Base-by-base conservation (phyloP, 768 basidiomycete genomes). In the Pholiota conissans region DNA sequence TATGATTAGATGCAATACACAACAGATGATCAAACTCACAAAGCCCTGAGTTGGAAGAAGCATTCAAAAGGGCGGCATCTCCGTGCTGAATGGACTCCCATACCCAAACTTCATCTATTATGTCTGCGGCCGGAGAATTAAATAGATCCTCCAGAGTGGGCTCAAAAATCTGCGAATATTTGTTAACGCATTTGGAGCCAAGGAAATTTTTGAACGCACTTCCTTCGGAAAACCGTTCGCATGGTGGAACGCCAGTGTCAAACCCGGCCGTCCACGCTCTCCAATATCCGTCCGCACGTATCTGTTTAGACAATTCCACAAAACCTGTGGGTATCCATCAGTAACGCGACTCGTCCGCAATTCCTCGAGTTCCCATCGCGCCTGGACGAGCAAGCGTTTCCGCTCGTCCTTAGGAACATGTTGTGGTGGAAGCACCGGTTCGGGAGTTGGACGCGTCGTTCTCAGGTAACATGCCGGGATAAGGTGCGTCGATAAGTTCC, bases 151-250 rank as follows among this genome's bases (percentile, higher is more conserved):
- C 69, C 1, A 96, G 59, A 16, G 80, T 79, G 0, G 90, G 84
- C 66, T 95, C 91, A 87, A 90, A 96, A 8, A 82, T 89, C 92
- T 95, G 63, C 18, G 27, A 18, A 39, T 49, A 39, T 29, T 46
- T 54, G 46, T 11, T 28, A 47, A 46, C 24, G 22, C 45, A 35
- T 8, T 8, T n/a, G n/a, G n/a, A n/a, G 14, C 32, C 18, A 26
- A 24, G n/a, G 3, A 24, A 22, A 24, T 39, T 16, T 9, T 9
- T 5, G 24, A 3, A 60, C 82, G 48, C 52, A 85, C 91, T 84
- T 95, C 93, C 69, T 95, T 95, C 47, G 83, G 84, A 63, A 95
- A 89, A 1, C 95, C 93, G 70, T 92, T 95, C 2, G 91, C 92
- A 68, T 95, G 94, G 3, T 84, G 83, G 47, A 91, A 76, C 60